Evolutionary conservation across 2,329 filamentous ascomycete genomes (phyloP).

Genomic region (Xylaria sp.): DNA sequence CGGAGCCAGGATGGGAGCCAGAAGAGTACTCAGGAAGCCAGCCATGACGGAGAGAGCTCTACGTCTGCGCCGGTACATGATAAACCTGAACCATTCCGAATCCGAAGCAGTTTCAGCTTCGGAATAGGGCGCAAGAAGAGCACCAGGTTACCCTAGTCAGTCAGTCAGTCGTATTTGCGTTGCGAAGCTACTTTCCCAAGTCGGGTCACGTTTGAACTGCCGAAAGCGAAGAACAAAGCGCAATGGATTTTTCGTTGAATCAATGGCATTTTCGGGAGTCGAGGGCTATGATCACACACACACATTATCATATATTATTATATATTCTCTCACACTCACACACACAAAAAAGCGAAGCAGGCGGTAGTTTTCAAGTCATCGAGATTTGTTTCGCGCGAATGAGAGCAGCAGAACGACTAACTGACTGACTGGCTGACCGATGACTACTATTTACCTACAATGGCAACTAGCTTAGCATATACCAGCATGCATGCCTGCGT

Average conservation of each 20-base stretch:
- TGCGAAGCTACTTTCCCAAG: neutral
- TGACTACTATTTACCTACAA: neutral
- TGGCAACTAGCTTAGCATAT: neutral
- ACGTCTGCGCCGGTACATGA: conserved; percentile 36
- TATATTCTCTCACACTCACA: neutral
- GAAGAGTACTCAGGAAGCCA: conserved; percentile 33
- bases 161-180: neutral
- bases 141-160: conserved; percentile 38
- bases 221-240: neutral
- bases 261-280: conserved; percentile 17
- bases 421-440: neutral
- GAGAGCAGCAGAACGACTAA: neutral
- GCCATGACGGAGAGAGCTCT: conserved; percentile 21
- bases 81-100: conserved; percentile 24
- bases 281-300: neutral
- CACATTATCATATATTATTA: neutral
- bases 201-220: neutral
- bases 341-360: neutral
- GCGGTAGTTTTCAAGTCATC: neutral
- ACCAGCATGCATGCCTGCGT: too few relatives aligned
- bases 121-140: conserved; percentile 68
- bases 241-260: conserved; percentile 5
- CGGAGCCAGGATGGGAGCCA: conserved; percentile 33
- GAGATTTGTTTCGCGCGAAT: neutral
- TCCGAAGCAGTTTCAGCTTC: conserved; percentile 62